A percentile compares a stretch with the other conserved stretches of the same genome.
Conservation (phyloP, 2,329 filamentous ascomycete species). For the Tolypocladium cylindrosporum region DNA sequence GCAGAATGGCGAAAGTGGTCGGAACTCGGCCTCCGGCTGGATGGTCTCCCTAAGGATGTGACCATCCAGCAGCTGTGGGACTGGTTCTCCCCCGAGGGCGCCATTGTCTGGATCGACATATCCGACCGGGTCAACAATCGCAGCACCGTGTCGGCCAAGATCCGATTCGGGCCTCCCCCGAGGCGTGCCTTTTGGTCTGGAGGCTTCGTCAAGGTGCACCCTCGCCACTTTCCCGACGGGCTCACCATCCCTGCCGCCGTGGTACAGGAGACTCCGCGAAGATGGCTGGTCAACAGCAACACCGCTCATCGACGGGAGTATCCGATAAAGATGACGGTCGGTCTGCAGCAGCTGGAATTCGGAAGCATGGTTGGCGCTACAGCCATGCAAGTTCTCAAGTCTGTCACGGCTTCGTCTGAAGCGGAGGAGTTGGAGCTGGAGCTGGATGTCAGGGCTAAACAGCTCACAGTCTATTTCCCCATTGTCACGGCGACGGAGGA, state of each 20-base stretch:
- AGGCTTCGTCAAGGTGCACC: constrained; percentile 13
- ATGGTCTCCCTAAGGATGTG: constrained; percentile 21
- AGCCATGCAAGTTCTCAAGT: constrained; percentile 50
- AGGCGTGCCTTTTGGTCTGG: constrained; percentile 38
- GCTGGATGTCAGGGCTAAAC: constrained; percentile 17
- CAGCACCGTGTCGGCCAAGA: constrained; percentile 22
- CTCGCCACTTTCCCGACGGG: constrained; percentile 7
- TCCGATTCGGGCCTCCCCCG: constrained; percentile 52
- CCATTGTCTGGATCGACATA: constrained; percentile 47
- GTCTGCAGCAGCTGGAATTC: constrained; percentile 44
- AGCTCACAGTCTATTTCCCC: constrained; percentile 20
- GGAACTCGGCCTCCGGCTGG: constrained; percentile 20
- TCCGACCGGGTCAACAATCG: constrained; percentile 22
- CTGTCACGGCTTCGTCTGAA: constrained; percentile 3
- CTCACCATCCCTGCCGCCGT: constrained; percentile 9
- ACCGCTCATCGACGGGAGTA: constrained; percentile 12
- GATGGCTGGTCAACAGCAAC: constrained; percentile 11
- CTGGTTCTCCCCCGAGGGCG: constrained; percentile 41
- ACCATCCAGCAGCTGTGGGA: constrained; percentile 37
- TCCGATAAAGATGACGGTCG: constrained; percentile 27
- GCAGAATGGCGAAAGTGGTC: constrained; percentile 23
- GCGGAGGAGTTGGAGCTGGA: constrained; percentile 15
- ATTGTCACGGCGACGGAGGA: constrained; percentile 7
- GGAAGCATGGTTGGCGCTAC: constrained; percentile 45
- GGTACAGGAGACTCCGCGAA: background rate